These are phyloP conservation scores for Penicillium pulvis DNA, from an alignment of 495 filamentous ascomycete species.

Conservation along the genomic window DNA sequence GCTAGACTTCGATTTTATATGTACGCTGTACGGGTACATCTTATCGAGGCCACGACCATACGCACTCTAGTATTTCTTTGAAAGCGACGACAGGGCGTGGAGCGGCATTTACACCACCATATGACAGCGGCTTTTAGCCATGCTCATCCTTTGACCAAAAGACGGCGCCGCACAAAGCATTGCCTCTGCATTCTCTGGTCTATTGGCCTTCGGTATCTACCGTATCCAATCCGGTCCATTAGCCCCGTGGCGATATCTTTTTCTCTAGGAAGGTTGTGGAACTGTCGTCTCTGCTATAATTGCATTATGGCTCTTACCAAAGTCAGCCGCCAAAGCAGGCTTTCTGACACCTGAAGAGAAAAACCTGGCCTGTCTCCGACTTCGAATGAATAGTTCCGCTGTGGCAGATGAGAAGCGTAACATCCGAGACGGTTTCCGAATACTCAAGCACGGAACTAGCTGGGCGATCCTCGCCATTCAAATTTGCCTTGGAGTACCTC, in stretches of 20 bases:
- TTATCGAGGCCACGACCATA: too few relatives aligned
- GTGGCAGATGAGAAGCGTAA: slow-evolving; percentile 71
- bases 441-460: slow-evolving; percentile 63
- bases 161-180: slow-evolving; percentile 75
- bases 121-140: too few relatives aligned
- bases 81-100: too few relatives aligned
- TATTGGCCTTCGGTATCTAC: slow-evolving; percentile 76
- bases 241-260: slow-evolving; percentile 73
- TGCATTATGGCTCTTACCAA: slow-evolving; percentile 69
- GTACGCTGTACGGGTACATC: too few relatives aligned
- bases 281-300: slow-evolving; percentile 67
- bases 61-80: too few relatives aligned
- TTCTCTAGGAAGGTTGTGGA: slow-evolving; percentile 69
- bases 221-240: slow-evolving; percentile 58
- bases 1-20: too few relatives aligned
- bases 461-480: slow-evolving; percentile 69
- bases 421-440: slow-evolving; percentile 60
- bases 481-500: slow-evolving; percentile 73
- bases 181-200: slow-evolving; percentile 71
- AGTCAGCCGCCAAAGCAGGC: slow-evolving; percentile 58
- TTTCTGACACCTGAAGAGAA: slow-evolving; percentile 70
- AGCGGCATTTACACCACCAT: too few relatives aligned
- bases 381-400: slow-evolving; percentile 71
- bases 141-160: too few relatives aligned
- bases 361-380: slow-evolving; percentile 69